A percentile compares a stretch with the other conserved stretches of the same genome.
Conservation (phyloP, 768 basidiomycete species). For the Leccinum longicurvipes region DNA sequence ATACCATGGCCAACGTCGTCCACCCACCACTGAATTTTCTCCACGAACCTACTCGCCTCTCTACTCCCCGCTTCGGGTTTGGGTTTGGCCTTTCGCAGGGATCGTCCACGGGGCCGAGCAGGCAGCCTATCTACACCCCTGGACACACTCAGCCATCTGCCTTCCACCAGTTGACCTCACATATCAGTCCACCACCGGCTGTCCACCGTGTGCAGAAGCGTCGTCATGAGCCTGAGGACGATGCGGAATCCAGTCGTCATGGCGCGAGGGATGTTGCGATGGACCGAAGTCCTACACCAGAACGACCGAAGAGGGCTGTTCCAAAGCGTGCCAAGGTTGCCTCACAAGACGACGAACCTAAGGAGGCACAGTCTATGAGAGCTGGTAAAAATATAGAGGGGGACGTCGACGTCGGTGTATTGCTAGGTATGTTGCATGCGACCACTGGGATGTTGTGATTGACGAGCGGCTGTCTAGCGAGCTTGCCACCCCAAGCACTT, state of each 20-base stretch:
- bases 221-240: constrained; percentile 68
- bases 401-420: constrained; percentile 68
- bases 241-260: constrained; percentile 40
- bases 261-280: constrained; percentile 60
- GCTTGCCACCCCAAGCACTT: constrained; percentile 72
- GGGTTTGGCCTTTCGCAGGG: constrained; percentile 60
- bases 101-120: constrained; percentile 42
- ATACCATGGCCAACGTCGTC: constrained; percentile 69
- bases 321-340: constrained; percentile 56
- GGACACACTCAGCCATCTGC: constrained; percentile 41
- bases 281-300: constrained; percentile 84
- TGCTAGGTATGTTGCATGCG: constrained; percentile 54
- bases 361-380: constrained; percentile 44
- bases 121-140: constrained; percentile 44
- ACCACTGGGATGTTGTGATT: constrained; percentile 4
- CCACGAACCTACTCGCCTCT: constrained; percentile 53
- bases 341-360: constrained; percentile 27
- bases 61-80: constrained; percentile 66
- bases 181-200: constrained; percentile 41
- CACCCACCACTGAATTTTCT: constrained; percentile 65
- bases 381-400: constrained; percentile 45
- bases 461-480: constrained; percentile 47
- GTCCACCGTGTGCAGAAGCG: constrained; percentile 55
- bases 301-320: constrained; percentile 64
- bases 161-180: constrained; percentile 55